Evolutionary conservation across 164 flowering plant species (phyloP).

Genomic region (Liriodendron chinense): DNA sequence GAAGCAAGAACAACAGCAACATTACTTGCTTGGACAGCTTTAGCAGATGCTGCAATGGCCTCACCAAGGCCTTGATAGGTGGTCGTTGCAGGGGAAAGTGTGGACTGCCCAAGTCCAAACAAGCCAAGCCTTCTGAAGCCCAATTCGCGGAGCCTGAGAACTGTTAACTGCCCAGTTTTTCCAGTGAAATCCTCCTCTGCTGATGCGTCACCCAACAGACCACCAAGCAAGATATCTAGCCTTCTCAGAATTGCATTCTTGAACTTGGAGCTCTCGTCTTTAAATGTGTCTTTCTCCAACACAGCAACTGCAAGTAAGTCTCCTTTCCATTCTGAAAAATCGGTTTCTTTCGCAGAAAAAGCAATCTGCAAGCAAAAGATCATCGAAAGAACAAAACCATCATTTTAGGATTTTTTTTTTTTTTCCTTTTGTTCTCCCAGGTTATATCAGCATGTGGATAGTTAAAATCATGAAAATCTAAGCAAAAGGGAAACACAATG

Average conservation of each 20-base stretch:
- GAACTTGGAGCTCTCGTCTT: conserved; percentile 64
- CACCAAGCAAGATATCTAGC: conserved; percentile 63
- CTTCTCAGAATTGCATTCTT: conserved; percentile 60
- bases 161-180: conserved; percentile 76
- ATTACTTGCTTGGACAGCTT: conserved; percentile 68
- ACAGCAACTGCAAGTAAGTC: conserved; percentile 90
- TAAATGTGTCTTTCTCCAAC: conserved; percentile 82
- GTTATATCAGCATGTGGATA: background rate
- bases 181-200: conserved; percentile 92
- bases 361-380: conserved; percentile 21
- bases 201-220: conserved; percentile 78
- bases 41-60: conserved; percentile 72
- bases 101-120: conserved; percentile 71
- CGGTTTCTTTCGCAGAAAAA: conserved; percentile 28
- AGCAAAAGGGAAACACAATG: background rate
- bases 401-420: background rate
- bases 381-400: background rate
- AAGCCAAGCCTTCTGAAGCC: conserved; percentile 76
- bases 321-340: conserved; percentile 84
- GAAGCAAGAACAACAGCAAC: conserved; percentile 80
- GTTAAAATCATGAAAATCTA: background rate
- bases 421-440: background rate
- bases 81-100: conserved; percentile 22
- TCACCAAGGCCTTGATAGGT: conserved; percentile 58
- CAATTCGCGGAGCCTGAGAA: conserved; percentile 75